Base-by-base conservation (phyloP, 345 rosid species). In the Streptanthus diversifolius region DNA sequence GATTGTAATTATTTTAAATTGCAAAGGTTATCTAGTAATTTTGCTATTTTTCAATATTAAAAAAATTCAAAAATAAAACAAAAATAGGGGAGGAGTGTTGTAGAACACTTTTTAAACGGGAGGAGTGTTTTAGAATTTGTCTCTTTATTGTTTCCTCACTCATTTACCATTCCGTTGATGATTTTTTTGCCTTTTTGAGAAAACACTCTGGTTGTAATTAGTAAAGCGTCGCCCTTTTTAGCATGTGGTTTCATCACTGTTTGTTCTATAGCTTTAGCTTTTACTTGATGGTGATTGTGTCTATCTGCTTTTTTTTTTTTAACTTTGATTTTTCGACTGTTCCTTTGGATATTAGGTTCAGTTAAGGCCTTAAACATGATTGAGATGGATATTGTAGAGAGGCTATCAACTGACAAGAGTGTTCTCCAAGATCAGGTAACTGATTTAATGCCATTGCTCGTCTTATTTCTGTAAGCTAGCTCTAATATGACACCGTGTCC, bases 381-480 rank as follows among this genome's bases (percentile, higher is more conserved):
- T 27, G 74, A 70, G 22, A 58, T 3, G 44, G 53, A 63, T 53
- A 54, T 52, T 47, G 27, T 63, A 13, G 76, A 63, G 27, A 64
- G 47, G 48, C 25, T 56, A 33, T 12, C 30, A 2, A 13, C 41
- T 74, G 72, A 57, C 59, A 29, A 57, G 35, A 66, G 52, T 65
- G 43, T 66, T 27, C 66, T 66, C 7, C 60, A 65, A 17, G 60
- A 66, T 65, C 77, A 74, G 72, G 77, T 74, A 19, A 18, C n/a
- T 56, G 24, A 6, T 54, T 54, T 45, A 13, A 7, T 72, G 27
- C 3, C 44, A 14, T 48, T 62, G 30, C 30, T 24, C 18, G 25
- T 21, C 22, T 52, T 72, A 3, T 43, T 18, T 9, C 13, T 62
- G 13, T 37, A 7, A 48, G 68, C 68, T 71, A 59, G 30, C 30